phyloP scores from a whole-genome alignment of 2,329 filamentous ascomycete genomes.

The Aspergillus sp. region DNA sequence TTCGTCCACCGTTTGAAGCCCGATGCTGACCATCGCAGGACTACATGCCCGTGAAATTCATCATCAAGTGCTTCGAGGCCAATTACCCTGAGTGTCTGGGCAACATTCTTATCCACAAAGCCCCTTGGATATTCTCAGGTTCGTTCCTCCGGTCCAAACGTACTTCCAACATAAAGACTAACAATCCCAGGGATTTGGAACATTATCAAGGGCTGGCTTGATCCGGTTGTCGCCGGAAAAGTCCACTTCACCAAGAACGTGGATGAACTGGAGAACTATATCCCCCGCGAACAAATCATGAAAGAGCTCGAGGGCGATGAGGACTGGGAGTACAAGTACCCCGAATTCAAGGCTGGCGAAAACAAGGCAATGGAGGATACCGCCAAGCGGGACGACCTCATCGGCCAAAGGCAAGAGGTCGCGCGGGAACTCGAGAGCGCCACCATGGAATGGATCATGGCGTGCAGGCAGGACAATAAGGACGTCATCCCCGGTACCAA shows the following conservation, averaged over 20 bases:
- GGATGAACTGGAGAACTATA: constrained; percentile 68
- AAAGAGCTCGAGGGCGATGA: constrained; percentile 82
- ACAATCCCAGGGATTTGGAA: constrained; percentile 71
- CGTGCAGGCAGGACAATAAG: constrained; percentile 35
- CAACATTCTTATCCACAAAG: constrained; percentile 84
- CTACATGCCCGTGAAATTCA: constrained; percentile 93
- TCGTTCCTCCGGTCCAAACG: constrained; percentile 16
- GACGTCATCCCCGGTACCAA: constrained; percentile 43
- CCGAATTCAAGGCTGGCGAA: constrained; percentile 66
- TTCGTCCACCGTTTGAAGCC: neutral
- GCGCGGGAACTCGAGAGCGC: constrained; percentile 63
- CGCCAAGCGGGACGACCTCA: constrained; percentile 52
- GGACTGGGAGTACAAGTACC: constrained; percentile 72
- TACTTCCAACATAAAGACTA: constrained; percentile 3
- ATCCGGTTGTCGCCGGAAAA: constrained; percentile 90
- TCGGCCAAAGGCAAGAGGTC: constrained; percentile 55
- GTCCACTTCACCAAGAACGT: constrained; percentile 83
- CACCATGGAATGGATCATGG: constrained; percentile 65
- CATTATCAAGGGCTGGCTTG: constrained; percentile 90
- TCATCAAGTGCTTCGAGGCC: constrained; percentile 98
- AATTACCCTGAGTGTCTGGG: constrained; percentile 95
- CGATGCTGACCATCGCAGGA: constrained; percentile 45
- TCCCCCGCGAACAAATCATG: constrained; percentile 60
- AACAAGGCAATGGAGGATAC: constrained; percentile 65
- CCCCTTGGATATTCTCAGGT: constrained; percentile 95